Evolutionary conservation across 306 rosid genomes (phyloP).

Genomic region (Quercus dentata): DNA sequence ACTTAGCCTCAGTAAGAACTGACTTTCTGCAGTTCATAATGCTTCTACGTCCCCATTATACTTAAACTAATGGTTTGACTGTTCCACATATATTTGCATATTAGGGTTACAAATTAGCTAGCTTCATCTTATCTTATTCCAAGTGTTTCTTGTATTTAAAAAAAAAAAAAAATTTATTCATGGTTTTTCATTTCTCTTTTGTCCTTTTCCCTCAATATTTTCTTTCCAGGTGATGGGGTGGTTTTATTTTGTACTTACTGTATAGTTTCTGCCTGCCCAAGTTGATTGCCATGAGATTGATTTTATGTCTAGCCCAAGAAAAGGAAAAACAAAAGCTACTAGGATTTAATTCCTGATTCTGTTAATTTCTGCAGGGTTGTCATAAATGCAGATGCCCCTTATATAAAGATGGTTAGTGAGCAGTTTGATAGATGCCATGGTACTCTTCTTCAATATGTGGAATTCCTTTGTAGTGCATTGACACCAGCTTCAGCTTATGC

Average conservation of each 20-base stretch:
- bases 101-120: background rate
- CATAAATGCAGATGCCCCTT: constrained; percentile 81
- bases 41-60: background rate
- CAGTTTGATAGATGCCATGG: constrained; percentile 98
- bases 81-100: background rate
- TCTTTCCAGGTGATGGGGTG: background rate
- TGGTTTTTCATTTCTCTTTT: background rate
- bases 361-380: constrained; percentile 70
- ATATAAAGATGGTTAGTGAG: constrained; percentile 94
- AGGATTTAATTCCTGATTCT: background rate
- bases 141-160: background rate
- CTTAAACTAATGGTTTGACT: background rate
- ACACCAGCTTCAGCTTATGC: constrained; percentile 76
- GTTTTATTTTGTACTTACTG: background rate
- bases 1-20: too few species aligned
- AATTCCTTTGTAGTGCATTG: constrained; percentile 85
- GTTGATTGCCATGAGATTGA: background rate
- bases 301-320: background rate
- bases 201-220: background rate
- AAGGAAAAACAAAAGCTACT: background rate
- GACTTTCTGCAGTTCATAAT: too few species aligned
- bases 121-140: background rate
- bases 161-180: background rate
- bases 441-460: constrained; percentile 91
- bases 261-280: background rate